Evolutionary conservation across 2,329 filamentous ascomycete genomes (phyloP).

Genomic region (Verticillium nonalfalfae): DNA sequence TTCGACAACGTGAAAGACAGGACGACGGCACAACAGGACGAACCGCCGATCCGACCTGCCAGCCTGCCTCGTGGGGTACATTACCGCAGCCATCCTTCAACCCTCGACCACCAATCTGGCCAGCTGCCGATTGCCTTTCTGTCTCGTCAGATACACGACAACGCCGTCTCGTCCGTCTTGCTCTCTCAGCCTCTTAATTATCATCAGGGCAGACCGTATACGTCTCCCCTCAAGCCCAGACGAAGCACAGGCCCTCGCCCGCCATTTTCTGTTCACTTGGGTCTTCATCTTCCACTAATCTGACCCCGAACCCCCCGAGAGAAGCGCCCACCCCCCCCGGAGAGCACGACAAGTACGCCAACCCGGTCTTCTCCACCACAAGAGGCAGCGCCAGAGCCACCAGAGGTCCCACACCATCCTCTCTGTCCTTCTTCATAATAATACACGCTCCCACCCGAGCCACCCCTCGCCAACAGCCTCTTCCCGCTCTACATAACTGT

Average conservation of each 20-base stretch:
- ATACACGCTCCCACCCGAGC: background rate
- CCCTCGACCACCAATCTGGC: background rate
- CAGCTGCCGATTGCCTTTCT: background rate
- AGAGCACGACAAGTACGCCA: background rate
- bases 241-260: background rate
- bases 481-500: background rate
- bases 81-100: background rate
- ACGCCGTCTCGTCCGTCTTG: background rate
- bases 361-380: background rate
- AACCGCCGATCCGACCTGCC: background rate
- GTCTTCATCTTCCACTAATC: background rate
- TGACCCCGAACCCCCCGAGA: background rate
- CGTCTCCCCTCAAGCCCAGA: background rate
- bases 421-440: background rate
- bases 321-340: background rate
- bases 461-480: background rate
- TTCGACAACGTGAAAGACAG: background rate
- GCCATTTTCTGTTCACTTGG: background rate
- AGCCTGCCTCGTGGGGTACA: background rate
- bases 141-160: background rate
- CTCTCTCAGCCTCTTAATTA: background rate
- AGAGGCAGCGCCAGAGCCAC: conserved; percentile 1
- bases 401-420: conserved; percentile 6
- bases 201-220: background rate
- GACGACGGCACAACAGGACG: background rate